phyloP scores from a whole-genome alignment of 768 basidiomycete species.

The Rubroboletus satanas region DNA sequence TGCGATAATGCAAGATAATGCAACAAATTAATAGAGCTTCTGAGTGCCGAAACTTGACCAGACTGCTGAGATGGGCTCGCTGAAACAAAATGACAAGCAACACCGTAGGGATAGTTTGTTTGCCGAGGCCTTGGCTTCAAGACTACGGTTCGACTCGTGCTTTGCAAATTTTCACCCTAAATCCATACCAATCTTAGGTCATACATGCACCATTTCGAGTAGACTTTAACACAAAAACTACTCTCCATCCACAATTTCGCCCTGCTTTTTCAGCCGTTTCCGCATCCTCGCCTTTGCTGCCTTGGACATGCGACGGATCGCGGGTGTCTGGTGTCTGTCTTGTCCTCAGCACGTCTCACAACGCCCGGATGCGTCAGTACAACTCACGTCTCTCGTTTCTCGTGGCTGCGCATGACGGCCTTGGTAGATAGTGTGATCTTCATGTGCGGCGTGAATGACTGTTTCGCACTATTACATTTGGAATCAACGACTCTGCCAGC shows the following conservation, averaged over 20 bases:
- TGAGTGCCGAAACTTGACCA: slow-evolving; percentile 7
- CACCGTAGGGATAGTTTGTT: not conserved
- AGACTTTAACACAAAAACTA: slow-evolving; percentile 18
- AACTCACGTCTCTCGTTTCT: slow-evolving; percentile 38
- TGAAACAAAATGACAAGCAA: slow-evolving; percentile 11
- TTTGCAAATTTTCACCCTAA: slow-evolving; percentile 15
- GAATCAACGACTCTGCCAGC: not conserved
- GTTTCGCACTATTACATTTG: slow-evolving; percentile 41
- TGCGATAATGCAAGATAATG: slow-evolving; percentile 21
- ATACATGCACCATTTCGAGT: slow-evolving; percentile 9
- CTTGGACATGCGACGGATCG: slow-evolving; percentile 50
- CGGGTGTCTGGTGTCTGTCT: slow-evolving; percentile 55
- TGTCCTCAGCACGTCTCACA: slow-evolving; percentile 7
- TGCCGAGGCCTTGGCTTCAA: not conserved
- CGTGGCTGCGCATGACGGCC: slow-evolving; percentile 39
- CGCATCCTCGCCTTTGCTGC: slow-evolving; percentile 54
- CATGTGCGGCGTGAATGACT: slow-evolving; percentile 63
- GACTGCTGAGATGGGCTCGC: slow-evolving; percentile 11
- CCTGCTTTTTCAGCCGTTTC: slow-evolving; percentile 38
- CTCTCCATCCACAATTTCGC: not conserved
- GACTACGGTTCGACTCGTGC: slow-evolving; percentile 6
- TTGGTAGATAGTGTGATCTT: slow-evolving; percentile 56
- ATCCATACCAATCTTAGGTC: slow-evolving; percentile 23
- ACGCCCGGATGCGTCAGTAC: not conserved
- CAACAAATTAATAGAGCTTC: slow-evolving; percentile 18